Base-by-base conservation (phyloP, 1,139 yeast species). In the Hyphopichia burtonii region DNA sequence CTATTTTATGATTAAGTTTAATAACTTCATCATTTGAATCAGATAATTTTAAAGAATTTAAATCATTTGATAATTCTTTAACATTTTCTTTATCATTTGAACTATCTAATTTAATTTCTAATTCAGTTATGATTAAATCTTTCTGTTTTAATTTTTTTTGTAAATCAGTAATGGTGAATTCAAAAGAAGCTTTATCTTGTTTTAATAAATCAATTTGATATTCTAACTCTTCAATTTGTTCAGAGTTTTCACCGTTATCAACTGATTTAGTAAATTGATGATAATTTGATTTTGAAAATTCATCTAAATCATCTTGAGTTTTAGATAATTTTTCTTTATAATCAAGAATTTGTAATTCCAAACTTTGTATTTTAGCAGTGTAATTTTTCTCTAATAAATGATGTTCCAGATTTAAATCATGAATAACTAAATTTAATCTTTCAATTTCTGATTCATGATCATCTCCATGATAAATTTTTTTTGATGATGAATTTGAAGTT, bases 1-100 rank as follows among this genome's bases (percentile, higher is more conserved):
- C 56, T n/a, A 63, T 47, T 47, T 9, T 52, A n/a, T 28, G 31
- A 34, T 51, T 49, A 36, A 46, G 45, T 31, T 44, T 48, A 40
- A 45, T 37, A 42, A 44, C 22, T 44, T 50, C 52, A 6, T 23
- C 36, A 19, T 35, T 14, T 9, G 18, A 9, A 12, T 19, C 30
- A 31, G 16, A 14, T 31, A 33, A 34, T 7, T 17, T 15, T 4
- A 19, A 18, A n/a, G 31, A 25, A 18, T 36, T 14, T 14, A 39
- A 15, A 15, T 36, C 19, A 14, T 39, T 35, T 8, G 20, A 36
- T 15, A 42, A 28, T 18, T 30, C 17, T 15, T 31, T 27, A 6
- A 36, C 33, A 23, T 41, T 38, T 37, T 37, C 37, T 20, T 38
- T 27, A 33, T 36, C 25, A 22, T 33, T 34, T 11, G 22, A 17